Base-by-base conservation (phyloP, 345 rosid genomes). In the Boechera stricta region DNA sequence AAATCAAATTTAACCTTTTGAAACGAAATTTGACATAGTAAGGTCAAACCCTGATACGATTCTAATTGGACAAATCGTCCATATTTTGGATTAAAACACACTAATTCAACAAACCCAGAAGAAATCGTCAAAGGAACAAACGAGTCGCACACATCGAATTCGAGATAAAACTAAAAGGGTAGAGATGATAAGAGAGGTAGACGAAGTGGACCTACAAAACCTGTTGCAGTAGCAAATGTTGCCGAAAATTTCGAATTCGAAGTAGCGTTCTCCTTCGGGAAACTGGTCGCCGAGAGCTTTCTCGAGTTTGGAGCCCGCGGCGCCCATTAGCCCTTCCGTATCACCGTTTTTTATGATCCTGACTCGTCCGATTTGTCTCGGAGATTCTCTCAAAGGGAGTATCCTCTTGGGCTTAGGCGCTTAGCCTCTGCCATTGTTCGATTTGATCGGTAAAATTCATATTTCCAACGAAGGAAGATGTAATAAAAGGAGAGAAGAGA, bases 281-380 rank as follows among this genome's bases (percentile, higher is more conserved):
- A 95, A 95, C 84, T 91, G 97, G 84, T 95, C 99, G 80, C 99
- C 98, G 42, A 95, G 88, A 78, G 99, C 99, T 82, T 95, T 95
- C 93, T 95, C 99, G 77, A 92, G 98, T 84, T 90, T 95, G 49
- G 99, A 95, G 64, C 98, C 99, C 54, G 98, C 96, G 56, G 96
- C 98, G 11, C 99, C 99, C 99, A 95, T 95, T 26, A 78, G 61
- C 67, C 68, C 72, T 48, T 63, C 51, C 77, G 73, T 64, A 75
- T 28, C 75, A 80, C 86, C 79, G 77, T 79, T 3, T 51, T 60
- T 49, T 48, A 69, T 59, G 84, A 81, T 77, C 80, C 82, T 68
- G 62, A 51, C 42, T 60, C 67, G 54, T 15, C 67, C 66, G 82
- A 80, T 82, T 71, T 67, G 39, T 77, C 80, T 64, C 83, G 53